phyloP scores from a whole-genome alignment of 495 filamentous ascomycete genomes.

The Pyrenula aspistea region DNA sequence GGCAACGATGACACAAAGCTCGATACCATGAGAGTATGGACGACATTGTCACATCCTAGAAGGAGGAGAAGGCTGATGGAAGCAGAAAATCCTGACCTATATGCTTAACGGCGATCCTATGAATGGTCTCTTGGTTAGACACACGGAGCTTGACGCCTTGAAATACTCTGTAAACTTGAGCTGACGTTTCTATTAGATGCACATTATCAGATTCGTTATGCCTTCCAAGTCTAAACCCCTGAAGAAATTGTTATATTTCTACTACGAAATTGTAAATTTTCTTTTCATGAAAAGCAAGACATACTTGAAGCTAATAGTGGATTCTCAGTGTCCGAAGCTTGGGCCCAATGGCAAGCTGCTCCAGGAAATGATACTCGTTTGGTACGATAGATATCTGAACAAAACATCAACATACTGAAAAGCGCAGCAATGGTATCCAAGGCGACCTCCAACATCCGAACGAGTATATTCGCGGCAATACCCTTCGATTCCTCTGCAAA shows the following conservation, averaged over 20 bases:
- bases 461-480: conserved; percentile 96
- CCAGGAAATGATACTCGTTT: conserved; percentile 99
- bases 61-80: no score
- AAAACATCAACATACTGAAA: neutral
- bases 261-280: conserved; percentile 98
- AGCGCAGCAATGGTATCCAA: conserved; percentile 80
- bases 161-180: no score
- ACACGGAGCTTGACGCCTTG: no score
- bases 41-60: no score
- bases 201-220: conserved; percentile 99
- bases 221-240: conserved; percentile 90
- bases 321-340: conserved; percentile 93
- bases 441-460: conserved; percentile 96
- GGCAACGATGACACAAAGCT: conserved; percentile 92
- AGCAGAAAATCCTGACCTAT: conserved; percentile 82
- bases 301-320: no score
- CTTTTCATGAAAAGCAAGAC: no score
- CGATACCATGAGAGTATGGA: conserved; percentile 99
- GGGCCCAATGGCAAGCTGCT: conserved; percentile 87
- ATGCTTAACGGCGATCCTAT: conserved; percentile 98
- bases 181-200: no score
- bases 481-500: conserved; percentile 92
- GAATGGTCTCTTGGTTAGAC: conserved; percentile 80
- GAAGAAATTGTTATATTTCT: conserved; percentile 98
- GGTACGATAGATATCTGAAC: conserved; percentile 39